Percentiles rank a stretch among this genome's conserved stretches.
These are phyloP conservation scores for Colletotrichum filicis DNA, from an alignment of 2,329 filamentous ascomycete species.

Conservation along the genomic window DNA sequence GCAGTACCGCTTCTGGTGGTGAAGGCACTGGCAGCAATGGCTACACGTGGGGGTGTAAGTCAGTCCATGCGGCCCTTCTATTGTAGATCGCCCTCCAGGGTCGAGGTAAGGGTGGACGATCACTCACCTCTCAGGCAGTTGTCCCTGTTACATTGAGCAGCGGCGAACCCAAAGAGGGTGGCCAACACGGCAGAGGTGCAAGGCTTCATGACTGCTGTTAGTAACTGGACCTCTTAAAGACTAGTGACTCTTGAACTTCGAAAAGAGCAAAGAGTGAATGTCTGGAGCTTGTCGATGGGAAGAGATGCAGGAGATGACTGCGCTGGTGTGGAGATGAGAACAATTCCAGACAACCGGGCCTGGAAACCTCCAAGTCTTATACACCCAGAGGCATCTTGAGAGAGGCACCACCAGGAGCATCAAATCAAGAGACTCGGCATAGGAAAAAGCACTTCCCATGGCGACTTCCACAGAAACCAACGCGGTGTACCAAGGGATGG, in stretches of 20 bases:
- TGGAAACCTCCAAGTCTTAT: constrained; percentile 16
- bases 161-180: constrained; percentile 31
- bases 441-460: neutral
- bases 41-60: neutral
- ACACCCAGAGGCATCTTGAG: neutral
- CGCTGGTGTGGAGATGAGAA: constrained; percentile 22
- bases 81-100: neutral
- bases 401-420: neutral
- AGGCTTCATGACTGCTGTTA: constrained; percentile 30
- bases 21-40: constrained; percentile 28
- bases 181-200: constrained; percentile 32
- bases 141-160: constrained; percentile 32
- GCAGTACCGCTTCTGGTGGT: constrained; percentile 23
- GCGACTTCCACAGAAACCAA: neutral
- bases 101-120: neutral
- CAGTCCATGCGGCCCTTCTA: neutral
- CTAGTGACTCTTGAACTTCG: constrained; percentile 17
- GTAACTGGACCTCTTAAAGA: constrained; percentile 14
- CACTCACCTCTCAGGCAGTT: constrained; percentile 31
- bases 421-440: neutral
- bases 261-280: constrained; percentile 19
- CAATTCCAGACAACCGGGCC: neutral
- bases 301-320: constrained; percentile 31
- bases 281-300: constrained; percentile 26
- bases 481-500: constrained; percentile 26